Percentiles rank a stretch among this genome's conserved stretches.
phyloP scores from a whole-genome alignment of 129 eudicot genomes.

The Rutidosis leptorrhynchoides region DNA sequence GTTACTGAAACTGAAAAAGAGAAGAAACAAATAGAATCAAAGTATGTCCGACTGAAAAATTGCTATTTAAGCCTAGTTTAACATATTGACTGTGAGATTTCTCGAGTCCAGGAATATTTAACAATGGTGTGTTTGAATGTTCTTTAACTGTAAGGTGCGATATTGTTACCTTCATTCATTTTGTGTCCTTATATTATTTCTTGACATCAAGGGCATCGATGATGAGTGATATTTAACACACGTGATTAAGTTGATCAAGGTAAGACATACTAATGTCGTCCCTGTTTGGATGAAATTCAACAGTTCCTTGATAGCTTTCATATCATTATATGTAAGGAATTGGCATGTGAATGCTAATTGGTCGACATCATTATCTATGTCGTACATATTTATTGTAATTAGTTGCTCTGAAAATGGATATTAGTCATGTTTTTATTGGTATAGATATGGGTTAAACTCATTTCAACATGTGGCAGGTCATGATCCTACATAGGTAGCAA shows the following conservation, averaged over 20 bases:
- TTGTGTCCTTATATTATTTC: conserved; percentile 76
- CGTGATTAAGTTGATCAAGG: conserved; percentile 85
- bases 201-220: conserved; percentile 62
- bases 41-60: background rate
- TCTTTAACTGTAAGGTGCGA: conserved; percentile 52
- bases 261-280: conserved; percentile 93
- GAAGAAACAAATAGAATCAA: too few relatives aligned
- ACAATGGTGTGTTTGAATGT: background rate
- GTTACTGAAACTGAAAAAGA: too few relatives aligned
- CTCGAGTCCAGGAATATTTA: too few relatives aligned
- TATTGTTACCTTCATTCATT: conserved; percentile 97
- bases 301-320: conserved; percentile 93
- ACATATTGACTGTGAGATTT: background rate
- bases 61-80: background rate
- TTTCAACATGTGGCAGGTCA: too few relatives aligned
- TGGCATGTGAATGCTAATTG: conserved; percentile 96
- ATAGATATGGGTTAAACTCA: conserved; percentile 20
- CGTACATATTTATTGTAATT: background rate
- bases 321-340: conserved; percentile 94
- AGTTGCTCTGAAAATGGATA: conserved; percentile 1
- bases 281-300: conserved; percentile 81
- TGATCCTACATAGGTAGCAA: conserved; percentile 76
- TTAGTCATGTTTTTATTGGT: conserved; percentile 25
- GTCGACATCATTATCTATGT: conserved; percentile 41
- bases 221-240: conserved; percentile 75